phyloP scores from a whole-genome alignment of 2,329 filamentous ascomycete genomes.

The Monilinia fructicola region DNA sequence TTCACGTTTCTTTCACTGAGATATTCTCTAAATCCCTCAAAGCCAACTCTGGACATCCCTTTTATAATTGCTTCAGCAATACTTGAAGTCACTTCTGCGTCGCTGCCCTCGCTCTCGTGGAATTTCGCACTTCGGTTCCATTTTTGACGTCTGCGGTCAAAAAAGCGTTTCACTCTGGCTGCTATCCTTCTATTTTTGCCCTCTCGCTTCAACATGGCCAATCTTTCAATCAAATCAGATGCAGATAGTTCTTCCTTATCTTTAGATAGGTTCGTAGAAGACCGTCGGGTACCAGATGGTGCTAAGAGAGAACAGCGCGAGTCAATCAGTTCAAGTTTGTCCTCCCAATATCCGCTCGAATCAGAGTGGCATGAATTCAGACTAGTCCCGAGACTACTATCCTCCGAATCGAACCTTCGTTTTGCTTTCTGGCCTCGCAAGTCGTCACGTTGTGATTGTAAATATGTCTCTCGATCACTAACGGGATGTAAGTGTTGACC shows the following conservation, averaged over 20 bases:
- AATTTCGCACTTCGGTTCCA: not conserved
- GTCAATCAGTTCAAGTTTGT: not conserved
- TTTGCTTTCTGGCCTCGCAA: not conserved
- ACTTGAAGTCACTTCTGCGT: not conserved
- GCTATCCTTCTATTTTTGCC: not conserved
- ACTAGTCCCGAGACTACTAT: slow-evolving; percentile 7
- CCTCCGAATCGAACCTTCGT: not conserved
- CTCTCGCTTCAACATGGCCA: not conserved
- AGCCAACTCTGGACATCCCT: not conserved
- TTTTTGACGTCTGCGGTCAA: not conserved
- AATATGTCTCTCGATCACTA: not conserved
- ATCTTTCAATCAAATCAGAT: not conserved
- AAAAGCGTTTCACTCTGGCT: not conserved
- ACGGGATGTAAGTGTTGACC: not conserved
- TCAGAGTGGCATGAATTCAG: too few species aligned
- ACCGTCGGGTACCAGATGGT: not conserved
- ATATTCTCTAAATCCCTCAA: not conserved
- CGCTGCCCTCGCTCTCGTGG: not conserved
- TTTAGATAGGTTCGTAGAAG: not conserved
- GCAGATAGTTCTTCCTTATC: not conserved
- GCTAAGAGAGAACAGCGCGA: not conserved
- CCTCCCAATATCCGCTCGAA: not conserved
- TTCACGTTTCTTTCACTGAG: not conserved
- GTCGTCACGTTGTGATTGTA: not conserved
- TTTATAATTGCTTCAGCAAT: not conserved